Base-by-base conservation (phyloP, 1,139 yeast species). In the Groenewaldozyma auringiensis region DNA sequence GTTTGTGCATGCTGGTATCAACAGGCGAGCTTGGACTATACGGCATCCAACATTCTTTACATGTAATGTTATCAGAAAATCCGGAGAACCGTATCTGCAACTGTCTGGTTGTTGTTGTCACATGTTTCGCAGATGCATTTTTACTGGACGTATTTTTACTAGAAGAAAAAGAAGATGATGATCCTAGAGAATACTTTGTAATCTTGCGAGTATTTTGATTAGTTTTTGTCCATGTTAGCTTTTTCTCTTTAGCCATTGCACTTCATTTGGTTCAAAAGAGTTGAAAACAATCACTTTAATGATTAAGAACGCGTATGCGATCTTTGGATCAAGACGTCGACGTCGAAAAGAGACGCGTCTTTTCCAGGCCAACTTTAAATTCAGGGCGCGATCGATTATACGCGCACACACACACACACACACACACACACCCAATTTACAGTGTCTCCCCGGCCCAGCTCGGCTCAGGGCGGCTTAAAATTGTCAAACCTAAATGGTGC, bases 1-100 rank as follows among this genome's bases (percentile, higher is more conserved):
- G 68, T 0, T 62, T 56, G 54, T 82, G 92, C 11, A 72, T 48
- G 31, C 64, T 64, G 21, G 58, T 59, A 51, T 81, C 88, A 20
- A 65, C 57, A 13, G 66, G 59, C 11, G 78, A 56, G 47, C 70
- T 68, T 3, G 70, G 63, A 44, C 69, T 60, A 56, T 74, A 81
- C 2, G 83, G 68, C 86, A 81, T 80, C 4, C 77, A 77, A 62
- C 89, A 82, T 29, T 65, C 66, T 6, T 61, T 49, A 55, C 88
- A 81, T 0, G 78, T 70, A 4, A 41, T 38, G 13, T 37, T 42
- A 6, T 17, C 43, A 13, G 35, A 16, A 4, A 18, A 17, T 16
- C 43, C 43, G 9, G 16, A 11, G 16, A 21, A 17, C 4, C 20
- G 8, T 18, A 35, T 16, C 38, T 35, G 38, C 8, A 35, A 21